Evolutionary conservation across 352 stramenopile genomes (phyloP), one percentile per base, ranked within the genome.

Genomic region (Salisapilia sapeloensis): DNA sequence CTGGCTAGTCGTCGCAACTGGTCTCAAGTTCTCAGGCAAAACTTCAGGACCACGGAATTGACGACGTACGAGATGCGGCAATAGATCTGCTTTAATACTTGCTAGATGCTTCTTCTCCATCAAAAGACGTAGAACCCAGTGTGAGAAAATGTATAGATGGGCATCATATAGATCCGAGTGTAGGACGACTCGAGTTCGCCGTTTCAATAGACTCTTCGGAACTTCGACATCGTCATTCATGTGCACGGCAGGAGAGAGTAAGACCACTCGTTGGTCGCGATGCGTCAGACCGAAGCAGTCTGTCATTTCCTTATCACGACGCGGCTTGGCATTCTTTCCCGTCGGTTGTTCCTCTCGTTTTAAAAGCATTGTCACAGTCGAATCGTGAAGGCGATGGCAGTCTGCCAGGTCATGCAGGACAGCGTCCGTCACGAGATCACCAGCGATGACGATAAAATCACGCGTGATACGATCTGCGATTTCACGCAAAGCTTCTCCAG

Each of bases 91-190:
- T 45, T 89, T 84, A 47, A 89, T 83, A 41, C 66, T 89, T 16
- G 59, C 56, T 37, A 89, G 81, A 52, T 81, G 71, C 48, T 83
- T 80, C 47, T 84, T 89, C 48, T 83, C 69, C 24, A 69, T 44
- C 38, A 87, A 33, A 24, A 84, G 43, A 19, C 83, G 63, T 6
- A 87, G 38, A 29, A 87, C 69, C 69, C 72, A 84, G 43, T 83
- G 69, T 27, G 72, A 70, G 35, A 87, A 87, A 37, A 87, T 75
- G 60, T 85, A 87, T 26, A 87, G 70, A 42, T 87, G 72, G 24
- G 62, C 51, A 35, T 87, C 72, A 44, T 83, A 85, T 33, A 85
- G 48, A 24, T 87, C 69, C 48, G 67, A 67, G 48, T 79, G 72
- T 33, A 87, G 50, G 35, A 71, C 64, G 29, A 87, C 63, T 38